phyloP scores from a whole-genome alignment of 1,284 basidiomycete species.

The Ustilago xerochloae region DNA sequence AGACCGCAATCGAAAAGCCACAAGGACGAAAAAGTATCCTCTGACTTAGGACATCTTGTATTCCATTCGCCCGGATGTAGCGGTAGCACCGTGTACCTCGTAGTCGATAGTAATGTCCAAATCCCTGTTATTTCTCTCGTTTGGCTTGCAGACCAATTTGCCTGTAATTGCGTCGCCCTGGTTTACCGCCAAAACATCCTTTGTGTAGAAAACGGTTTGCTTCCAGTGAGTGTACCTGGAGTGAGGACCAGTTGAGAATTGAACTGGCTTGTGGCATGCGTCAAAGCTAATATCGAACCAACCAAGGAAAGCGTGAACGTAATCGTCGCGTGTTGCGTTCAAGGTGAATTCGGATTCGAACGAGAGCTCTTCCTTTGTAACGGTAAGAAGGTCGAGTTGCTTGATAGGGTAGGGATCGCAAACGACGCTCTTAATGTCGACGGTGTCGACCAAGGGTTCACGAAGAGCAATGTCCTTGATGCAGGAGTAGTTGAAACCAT shows the following conservation, averaged over 20 bases:
- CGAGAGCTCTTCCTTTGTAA: slow-evolving; percentile 92
- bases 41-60: slow-evolving; percentile 66
- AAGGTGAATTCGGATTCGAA: slow-evolving; percentile 86
- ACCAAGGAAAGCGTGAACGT: slow-evolving; percentile 95
- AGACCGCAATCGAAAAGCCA: background rate
- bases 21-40: background rate
- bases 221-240: slow-evolving; percentile 68
- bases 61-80: slow-evolving; percentile 53
- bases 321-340: slow-evolving; percentile 88
- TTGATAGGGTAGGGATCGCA: slow-evolving; percentile 66
- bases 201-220: slow-evolving; percentile 68
- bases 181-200: slow-evolving; percentile 61
- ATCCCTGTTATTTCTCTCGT: slow-evolving; percentile 65
- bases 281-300: slow-evolving; percentile 99
- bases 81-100: slow-evolving; percentile 50
- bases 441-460: slow-evolving; percentile 97
- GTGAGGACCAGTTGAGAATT: slow-evolving; percentile 69
- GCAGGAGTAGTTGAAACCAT: slow-evolving; percentile 99
- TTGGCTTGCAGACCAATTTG: slow-evolving; percentile 59
- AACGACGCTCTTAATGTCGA: slow-evolving; percentile 70
- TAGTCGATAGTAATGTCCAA: slow-evolving; percentile 65
- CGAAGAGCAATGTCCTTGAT: slow-evolving; percentile 98
- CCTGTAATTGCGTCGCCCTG: slow-evolving; percentile 62
- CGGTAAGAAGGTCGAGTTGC: slow-evolving; percentile 85
- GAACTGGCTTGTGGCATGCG: slow-evolving; percentile 94